Evolutionary conservation across 176 grass and related monocot species (phyloP).

Genomic region (Coix lacrymajobi): DNA sequence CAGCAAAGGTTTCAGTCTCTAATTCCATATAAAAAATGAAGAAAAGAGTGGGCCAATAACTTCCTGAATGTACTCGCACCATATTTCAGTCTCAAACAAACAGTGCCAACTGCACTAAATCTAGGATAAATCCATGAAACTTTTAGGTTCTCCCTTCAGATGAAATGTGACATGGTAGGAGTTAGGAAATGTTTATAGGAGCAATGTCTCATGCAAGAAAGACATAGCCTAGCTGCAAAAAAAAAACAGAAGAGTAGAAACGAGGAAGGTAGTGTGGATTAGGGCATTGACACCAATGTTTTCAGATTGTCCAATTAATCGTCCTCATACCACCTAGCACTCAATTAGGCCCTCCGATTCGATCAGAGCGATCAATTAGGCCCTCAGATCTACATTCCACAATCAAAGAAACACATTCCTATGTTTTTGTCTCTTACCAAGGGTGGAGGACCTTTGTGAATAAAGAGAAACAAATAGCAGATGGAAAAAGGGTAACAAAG

Average conservation of each 20-base stretch:
- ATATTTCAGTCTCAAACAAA: neutral
- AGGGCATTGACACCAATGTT: neutral
- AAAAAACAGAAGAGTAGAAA: neutral
- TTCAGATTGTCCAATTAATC: too few relatives aligned
- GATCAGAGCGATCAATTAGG: too few relatives aligned
- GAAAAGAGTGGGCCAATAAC: neutral
- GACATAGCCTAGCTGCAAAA: neutral
- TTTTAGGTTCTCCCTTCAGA: neutral
- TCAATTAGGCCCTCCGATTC: too few relatives aligned
- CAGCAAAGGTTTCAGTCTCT: neutral
- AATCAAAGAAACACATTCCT: neutral
- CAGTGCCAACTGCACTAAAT: neutral
- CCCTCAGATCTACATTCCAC: neutral
- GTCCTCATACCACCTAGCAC: too few relatives aligned
- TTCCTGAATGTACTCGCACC: neutral
- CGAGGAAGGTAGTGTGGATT: neutral
- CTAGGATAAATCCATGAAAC: neutral
- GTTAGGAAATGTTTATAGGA: too few relatives aligned
- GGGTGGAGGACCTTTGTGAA: neutral
- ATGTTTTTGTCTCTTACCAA: neutral
- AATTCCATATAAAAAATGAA: neutral
- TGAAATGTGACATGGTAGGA: neutral
- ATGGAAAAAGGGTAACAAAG: neutral
- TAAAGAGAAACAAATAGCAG: neutral
- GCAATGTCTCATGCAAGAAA: neutral